Base-by-base conservation (phyloP, 805 yeast species). In the Candida ulmi region DNA sequence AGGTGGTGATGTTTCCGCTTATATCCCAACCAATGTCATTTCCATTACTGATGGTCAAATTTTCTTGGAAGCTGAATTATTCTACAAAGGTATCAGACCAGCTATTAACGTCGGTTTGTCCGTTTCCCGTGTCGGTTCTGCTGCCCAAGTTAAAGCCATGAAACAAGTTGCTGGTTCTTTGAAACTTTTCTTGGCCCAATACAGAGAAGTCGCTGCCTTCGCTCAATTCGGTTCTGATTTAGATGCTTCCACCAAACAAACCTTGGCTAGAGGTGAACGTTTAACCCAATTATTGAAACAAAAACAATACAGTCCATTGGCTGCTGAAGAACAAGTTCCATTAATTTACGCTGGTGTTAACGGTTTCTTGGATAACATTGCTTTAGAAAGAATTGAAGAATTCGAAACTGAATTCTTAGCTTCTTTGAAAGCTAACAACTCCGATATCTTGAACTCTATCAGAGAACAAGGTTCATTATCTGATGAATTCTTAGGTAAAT, bases 171-270 rank as follows among this genome's bases (percentile, higher is more conserved):
- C 99, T 59, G 99, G 99, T 84, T 93, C 99, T 59, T 85, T 93
- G 76, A 93, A 93, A 76, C 87, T 93, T 72, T 93, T 88, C 96
- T 86, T 93, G 81, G 99, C 99, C 63, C 99, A 93, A 80, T 93
- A 93, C 86, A 90, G 99, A 88, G 99, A 93, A 83, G 99, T 93
- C 62, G 99, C 99, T 69, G 99, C 99, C 63, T 93, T 93, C 73
- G 99, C 99, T 63, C 99, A 93, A 81, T 93, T 93, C 81, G 99
- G 99, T 83, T 93, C 99, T 59, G 99, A 93, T 76, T 82, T 93
- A 71, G 99, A 93, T 74, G 98, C 99, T 60, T 88, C 97, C 47
- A 93, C 99, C 73, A 93, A 91, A 80, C 97, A 88, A 78, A 93
- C 99, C 65, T 83, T 93, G 71, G 76, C 78, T 63, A 90, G 99